Percentiles rank a stretch among this genome's conserved stretches.
These are phyloP conservation scores for Coniferiporia sulphurascens DNA, from an alignment of 1,284 basidiomycete species.

Conservation along the genomic window DNA sequence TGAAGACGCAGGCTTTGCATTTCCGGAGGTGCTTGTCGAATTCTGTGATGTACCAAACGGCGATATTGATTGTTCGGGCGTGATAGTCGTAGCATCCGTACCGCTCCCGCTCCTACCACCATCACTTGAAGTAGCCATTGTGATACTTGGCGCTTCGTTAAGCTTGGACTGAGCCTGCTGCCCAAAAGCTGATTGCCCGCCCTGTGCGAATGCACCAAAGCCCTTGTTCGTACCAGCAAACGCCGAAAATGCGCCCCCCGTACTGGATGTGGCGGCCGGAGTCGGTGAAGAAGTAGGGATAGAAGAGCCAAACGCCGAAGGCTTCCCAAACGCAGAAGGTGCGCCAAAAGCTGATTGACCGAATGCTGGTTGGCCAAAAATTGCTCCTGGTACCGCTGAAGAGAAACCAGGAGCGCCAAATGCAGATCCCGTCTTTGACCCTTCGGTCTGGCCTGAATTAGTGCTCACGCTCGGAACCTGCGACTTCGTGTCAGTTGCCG, in stretches of 20 bases:
- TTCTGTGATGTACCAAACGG: not conserved
- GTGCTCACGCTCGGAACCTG: slow-evolving; percentile 5
- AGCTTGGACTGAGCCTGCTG: slow-evolving; percentile 18
- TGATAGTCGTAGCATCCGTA: not conserved
- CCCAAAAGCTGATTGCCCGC: slow-evolving; percentile 28
- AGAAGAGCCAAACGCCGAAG: slow-evolving; percentile 23
- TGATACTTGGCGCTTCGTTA: slow-evolving; percentile 12
- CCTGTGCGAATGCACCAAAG: slow-evolving; percentile 30
- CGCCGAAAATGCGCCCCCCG: slow-evolving; percentile 9
- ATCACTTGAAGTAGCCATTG: slow-evolving; percentile 9
- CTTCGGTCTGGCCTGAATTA: slow-evolving; percentile 14
- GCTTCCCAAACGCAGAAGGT: slow-evolving; percentile 21
- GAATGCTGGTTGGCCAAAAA: slow-evolving; percentile 34
- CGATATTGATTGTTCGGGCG: not conserved
- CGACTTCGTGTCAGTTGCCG: slow-evolving; percentile 3
- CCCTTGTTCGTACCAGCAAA: slow-evolving; percentile 22
- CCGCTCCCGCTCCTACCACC: slow-evolving; percentile 1
- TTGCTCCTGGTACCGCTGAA: slow-evolving; percentile 22
- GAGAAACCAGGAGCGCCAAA: slow-evolving; percentile 23
- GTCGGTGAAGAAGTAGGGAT: slow-evolving; percentile 16
- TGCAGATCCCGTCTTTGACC: slow-evolving; percentile 25
- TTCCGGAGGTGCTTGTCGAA: slow-evolving; percentile 3
- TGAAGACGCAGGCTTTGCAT: slow-evolving; percentile 2
- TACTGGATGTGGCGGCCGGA: not conserved
- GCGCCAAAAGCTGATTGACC: slow-evolving; percentile 30